Base-by-base conservation (phyloP, 345 rosid genomes). In the Hibiscus tridactylites region DNA sequence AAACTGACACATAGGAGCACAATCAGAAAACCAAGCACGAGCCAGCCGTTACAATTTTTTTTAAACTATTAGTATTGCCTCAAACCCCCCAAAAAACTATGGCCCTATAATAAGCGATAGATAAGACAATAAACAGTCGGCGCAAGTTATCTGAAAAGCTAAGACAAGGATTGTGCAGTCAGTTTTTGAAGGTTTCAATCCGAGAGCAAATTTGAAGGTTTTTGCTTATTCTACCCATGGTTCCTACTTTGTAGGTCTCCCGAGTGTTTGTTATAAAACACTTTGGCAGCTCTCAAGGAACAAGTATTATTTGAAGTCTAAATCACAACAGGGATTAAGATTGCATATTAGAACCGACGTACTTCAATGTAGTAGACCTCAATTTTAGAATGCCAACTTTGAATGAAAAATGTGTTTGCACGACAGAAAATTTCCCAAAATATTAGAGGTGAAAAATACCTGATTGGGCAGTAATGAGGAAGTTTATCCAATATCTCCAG, bases 391-490 rank as follows among this genome's bases (percentile, higher is more conserved):
- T 37, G 28, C 26, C 9, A 0, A 16, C n/a, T 65, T 65, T 21
- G n/a, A 63, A 39, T 17, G 12, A 61, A 19, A 63, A 9, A 68
- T 17, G 9, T 17, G 47, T 21, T 37, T 33, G 52, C 9, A 24
- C 16, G 59, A 54, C 56, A 63, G 5, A 12, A 57, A 24, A 68
- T 44, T 67, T 68, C 46, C 42, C 53, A 70, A 63, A 56, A 28
- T 37, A 61, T 2, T 3, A 13, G 17, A 10, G 35, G 58, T 39
- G 3, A 52, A 44, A 67, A 53, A 29, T 76, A 95, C 99, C 98
- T 95, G 87, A 95, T n/a, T 19, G 98, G 99, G 76, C 97, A 95
- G 80, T 95, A 92, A 74, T 95, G 99, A 82, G 99, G 98, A 76
- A 95, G 97, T 81, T 83, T 90, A 83, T 95, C 99, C 88, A 95